Evolutionary conservation across 2,329 filamentous ascomycete species (phyloP), one percentile per base, ranked within the genome.

Genomic region (Stachybotrys echinatus): DNA sequence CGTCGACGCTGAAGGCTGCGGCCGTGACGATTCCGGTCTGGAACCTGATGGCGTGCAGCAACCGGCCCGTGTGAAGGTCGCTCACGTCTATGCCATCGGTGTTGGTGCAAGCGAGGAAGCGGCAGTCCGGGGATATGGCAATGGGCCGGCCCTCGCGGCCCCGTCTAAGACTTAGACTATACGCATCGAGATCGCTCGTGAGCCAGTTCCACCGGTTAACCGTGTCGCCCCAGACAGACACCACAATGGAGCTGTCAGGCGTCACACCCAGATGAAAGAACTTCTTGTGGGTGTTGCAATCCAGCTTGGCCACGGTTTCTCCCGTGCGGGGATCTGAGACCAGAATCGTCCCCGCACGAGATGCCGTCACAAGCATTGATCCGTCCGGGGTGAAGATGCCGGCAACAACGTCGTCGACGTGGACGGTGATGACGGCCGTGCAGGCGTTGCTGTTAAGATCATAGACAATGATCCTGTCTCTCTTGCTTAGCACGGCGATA

Each of bases 71-170:
- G 45, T 59, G 58, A 21, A 62, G 48, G 42, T 69, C 65, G 45
- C 61, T 63, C 6, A 70, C 55, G 40, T 70, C 67, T 6, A 68
- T 59, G 8, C 67, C 67, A 1, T 65, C 62, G 43, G 68, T 64
- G 1, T 63, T 70, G 43, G 65, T 58, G 47, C 65, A 70, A 44
- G 56, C 62, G 20, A 70, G 44, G 49, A 67, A 67, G 23, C 61
- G 54, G 27, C 66, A 68, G 50, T 70, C 66, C 0, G 58, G 59
- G 6, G 67, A 70, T n/a, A 69, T 58, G 31, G 60, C 61, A 12
- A 70, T 52, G 3, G 67, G 67, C 64, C 66, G 68, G 2, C 67
- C 67, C 52, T 70, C 66, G 23, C 54, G 56, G 6, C 45, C 51
- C 45, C 66, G 56, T 19, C 62, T 58, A 7, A 57, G 54, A 21